phyloP scores from a whole-genome alignment of 2,329 filamentous ascomycete species.

The Phaeosphaeriaceae sp. region DNA sequence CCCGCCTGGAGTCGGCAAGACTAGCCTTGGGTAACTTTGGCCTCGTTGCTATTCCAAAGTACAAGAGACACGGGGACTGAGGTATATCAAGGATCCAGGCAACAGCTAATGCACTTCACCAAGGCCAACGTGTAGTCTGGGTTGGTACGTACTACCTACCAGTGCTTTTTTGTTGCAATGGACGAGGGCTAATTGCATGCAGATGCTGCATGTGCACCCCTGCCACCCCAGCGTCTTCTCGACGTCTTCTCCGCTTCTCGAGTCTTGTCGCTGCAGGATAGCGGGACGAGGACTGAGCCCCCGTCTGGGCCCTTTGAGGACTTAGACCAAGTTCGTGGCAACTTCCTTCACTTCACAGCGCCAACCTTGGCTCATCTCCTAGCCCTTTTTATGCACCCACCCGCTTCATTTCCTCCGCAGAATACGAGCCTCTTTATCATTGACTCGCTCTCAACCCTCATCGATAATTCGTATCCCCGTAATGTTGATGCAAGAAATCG shows the following conservation, averaged over 20 bases:
- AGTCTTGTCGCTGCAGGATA: constrained; percentile 2
- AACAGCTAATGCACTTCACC: constrained; percentile 66
- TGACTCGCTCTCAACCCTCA: constrained; percentile 76
- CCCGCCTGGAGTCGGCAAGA: constrained; percentile 85
- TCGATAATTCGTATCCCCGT: constrained; percentile 79
- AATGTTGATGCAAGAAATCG: constrained; percentile 51
- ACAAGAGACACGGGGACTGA: constrained; percentile 27
- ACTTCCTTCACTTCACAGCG: constrained; percentile 69
- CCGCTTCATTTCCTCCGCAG: constrained; percentile 65
- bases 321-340: constrained; percentile 48
- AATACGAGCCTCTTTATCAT: constrained; percentile 74
- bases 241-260: constrained; percentile 49
- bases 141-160: constrained; percentile 66
- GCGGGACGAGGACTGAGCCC: constrained; percentile 7
- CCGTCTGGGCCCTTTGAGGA: constrained; percentile 13
- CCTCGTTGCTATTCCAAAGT: constrained; percentile 16
- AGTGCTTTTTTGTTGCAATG: background rate
- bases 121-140: constrained; percentile 74
- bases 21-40: constrained; percentile 70
- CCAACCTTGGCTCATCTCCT: constrained; percentile 70
- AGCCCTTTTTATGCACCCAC: constrained; percentile 74
- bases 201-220: constrained; percentile 58
- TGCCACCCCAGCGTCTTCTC: constrained; percentile 57
- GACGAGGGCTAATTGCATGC: constrained; percentile 35
- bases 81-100: constrained; percentile 68